phyloP scores from a whole-genome alignment of 2,329 filamentous ascomycete genomes.

The Verticillium nubilum region DNA sequence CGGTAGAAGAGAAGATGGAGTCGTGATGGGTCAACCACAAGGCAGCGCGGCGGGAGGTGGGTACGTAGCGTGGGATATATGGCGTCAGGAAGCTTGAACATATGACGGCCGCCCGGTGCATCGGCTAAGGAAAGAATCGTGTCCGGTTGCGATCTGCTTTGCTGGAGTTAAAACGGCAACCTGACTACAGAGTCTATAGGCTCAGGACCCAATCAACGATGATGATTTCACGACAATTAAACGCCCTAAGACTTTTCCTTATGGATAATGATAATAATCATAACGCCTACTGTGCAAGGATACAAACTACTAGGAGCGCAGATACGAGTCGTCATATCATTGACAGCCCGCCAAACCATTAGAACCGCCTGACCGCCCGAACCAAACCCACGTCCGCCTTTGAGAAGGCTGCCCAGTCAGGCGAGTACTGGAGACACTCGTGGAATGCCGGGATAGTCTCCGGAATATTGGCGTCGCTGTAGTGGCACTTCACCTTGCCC shows the following conservation, averaged over 20 bases:
- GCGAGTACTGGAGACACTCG: slow-evolving; percentile 70
- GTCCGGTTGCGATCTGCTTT: too few relatives aligned
- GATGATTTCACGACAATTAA: too few relatives aligned
- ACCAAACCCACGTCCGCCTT: slow-evolving; percentile 40
- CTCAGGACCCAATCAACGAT: too few relatives aligned
- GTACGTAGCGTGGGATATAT: too few relatives aligned
- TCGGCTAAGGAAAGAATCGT: too few relatives aligned
- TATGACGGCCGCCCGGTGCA: too few relatives aligned
- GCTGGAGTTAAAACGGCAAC: too few relatives aligned
- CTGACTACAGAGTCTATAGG: too few relatives aligned
- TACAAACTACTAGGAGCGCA: not conserved
- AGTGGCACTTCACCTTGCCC: slow-evolving; percentile 71
- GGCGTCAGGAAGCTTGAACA: too few relatives aligned
- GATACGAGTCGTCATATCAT: not conserved
- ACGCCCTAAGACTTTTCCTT: too few relatives aligned
- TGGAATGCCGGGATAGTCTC: slow-evolving; percentile 77
- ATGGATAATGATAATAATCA: not conserved
- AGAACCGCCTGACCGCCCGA: slow-evolving; percentile 3
- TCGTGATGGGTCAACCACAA: too few relatives aligned
- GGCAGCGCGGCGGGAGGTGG: too few relatives aligned
- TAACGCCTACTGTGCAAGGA: not conserved
- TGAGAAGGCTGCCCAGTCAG: slow-evolving; percentile 71
- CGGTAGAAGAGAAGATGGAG: slow-evolving; percentile 9
- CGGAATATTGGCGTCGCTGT: slow-evolving; percentile 75
- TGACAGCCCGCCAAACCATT: not conserved